Percentiles rank a stretch among this genome's conserved stretches.
Evolutionary conservation across 108 stramenopile species (phyloP).

Genomic region (Conticribra weissflogii): DNA sequence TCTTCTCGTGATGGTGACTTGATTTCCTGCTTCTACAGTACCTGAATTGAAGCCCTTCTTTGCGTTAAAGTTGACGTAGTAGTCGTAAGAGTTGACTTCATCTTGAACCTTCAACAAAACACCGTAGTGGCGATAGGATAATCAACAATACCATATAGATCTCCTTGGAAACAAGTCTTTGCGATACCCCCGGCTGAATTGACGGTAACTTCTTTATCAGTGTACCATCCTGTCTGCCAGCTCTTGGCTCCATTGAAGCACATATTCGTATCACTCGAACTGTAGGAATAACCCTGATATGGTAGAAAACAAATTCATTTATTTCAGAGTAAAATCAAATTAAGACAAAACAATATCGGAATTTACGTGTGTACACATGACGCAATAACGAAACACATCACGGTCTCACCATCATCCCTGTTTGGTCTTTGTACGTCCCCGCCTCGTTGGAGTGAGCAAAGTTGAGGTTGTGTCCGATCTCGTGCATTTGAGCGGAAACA

Average conservation of each 20-base stretch:
- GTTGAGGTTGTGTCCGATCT: conserved; percentile 58
- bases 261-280: conserved; percentile 39
- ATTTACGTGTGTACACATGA: too few relatives aligned
- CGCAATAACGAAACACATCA: too few relatives aligned
- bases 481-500: conserved; percentile 60
- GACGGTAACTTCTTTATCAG: conserved; percentile 12
- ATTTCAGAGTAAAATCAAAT: too few relatives aligned
- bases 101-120: conserved; percentile 29
- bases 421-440: conserved; percentile 53
- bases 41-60: conserved; percentile 31
- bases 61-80: conserved; percentile 41
- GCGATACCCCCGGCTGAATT: not conserved
- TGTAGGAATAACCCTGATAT: too few relatives aligned
- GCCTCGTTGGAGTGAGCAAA: conserved; percentile 53
- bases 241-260: conserved; percentile 64
- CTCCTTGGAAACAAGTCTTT: conserved; percentile 5
- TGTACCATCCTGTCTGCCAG: conserved; percentile 67
- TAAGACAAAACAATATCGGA: too few relatives aligned
- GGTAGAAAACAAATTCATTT: too few relatives aligned
- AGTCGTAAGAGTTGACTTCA: not conserved
- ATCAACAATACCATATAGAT: conserved; percentile 26
- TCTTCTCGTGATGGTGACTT: conserved; percentile 35
- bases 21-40: conserved; percentile 39
- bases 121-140: conserved; percentile 8
- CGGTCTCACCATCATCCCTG: too few relatives aligned